A percentile compares a stretch with the other conserved stretches of the same genome.
These are phyloP conservation scores for Lachnellula willkommii DNA, from an alignment of 2,329 filamentous ascomycete species.

Conservation along the genomic window DNA sequence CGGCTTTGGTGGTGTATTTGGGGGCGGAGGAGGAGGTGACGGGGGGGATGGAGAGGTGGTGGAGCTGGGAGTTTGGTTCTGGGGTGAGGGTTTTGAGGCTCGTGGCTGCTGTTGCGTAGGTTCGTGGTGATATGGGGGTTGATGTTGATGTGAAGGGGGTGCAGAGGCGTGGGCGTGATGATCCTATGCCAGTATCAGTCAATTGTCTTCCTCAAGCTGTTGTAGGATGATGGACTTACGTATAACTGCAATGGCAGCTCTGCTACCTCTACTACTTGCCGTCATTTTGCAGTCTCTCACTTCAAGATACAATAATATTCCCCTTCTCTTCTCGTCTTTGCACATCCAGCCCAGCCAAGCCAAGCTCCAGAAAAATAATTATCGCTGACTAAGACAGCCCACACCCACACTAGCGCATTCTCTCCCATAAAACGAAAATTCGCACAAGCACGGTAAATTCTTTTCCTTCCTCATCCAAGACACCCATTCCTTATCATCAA, in stretches of 20 bases:
- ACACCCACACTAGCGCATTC: slow-evolving; percentile 30
- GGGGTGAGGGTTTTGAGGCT: slow-evolving; percentile 20
- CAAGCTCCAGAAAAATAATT: slow-evolving; percentile 5
- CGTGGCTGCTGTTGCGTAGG: slow-evolving; percentile 28
- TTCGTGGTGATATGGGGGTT: slow-evolving; percentile 9
- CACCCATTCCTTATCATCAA: slow-evolving; percentile 95
- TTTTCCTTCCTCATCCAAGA: slow-evolving; percentile 47
- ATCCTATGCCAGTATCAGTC: slow-evolving; percentile 15
- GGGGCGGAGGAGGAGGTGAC: slow-evolving; percentile 15
- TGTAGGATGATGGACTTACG: slow-evolving; percentile 37
- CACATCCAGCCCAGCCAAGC: not conserved
- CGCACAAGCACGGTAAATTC: no score
- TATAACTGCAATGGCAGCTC: slow-evolving; percentile 44
- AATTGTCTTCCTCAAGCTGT: not conserved
- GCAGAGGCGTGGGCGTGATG: slow-evolving; percentile 27
- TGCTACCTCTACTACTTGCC: slow-evolving; percentile 52
- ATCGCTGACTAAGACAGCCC: slow-evolving; percentile 30
- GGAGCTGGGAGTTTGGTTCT: slow-evolving; percentile 29
- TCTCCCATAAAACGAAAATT: slow-evolving; percentile 5
- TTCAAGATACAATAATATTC: not conserved
- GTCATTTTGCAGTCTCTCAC: slow-evolving; percentile 38
- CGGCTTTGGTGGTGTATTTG: slow-evolving; percentile 49
- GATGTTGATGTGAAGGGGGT: slow-evolving; percentile 1
- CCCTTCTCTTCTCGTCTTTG: not conserved
- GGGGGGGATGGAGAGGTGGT: slow-evolving; percentile 29